These are phyloP conservation scores for Epichloe sp. DNA, from an alignment of 2,329 filamentous ascomycete genomes.

Conservation along the genomic window DNA sequence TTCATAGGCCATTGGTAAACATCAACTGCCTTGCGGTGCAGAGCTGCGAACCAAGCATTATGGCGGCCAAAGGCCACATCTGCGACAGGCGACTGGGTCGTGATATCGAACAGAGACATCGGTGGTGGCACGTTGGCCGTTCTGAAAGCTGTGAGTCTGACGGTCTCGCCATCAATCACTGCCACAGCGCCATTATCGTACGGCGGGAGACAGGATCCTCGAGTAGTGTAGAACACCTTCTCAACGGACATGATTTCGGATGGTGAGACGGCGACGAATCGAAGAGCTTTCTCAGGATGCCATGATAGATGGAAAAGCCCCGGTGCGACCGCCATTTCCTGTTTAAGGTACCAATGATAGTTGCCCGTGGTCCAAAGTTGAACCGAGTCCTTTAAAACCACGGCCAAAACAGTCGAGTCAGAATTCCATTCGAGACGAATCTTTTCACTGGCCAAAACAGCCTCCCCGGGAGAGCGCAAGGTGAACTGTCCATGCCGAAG, in stretches of 20 bases:
- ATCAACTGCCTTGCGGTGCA: slow-evolving; percentile 54
- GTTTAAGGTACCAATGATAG: slow-evolving; percentile 96
- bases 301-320: slow-evolving; percentile 39
- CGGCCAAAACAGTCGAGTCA: slow-evolving; percentile 81
- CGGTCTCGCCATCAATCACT: slow-evolving; percentile 65
- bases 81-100: slow-evolving; percentile 46
- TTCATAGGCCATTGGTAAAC: slow-evolving; percentile 57
- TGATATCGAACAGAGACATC: slow-evolving; percentile 71
- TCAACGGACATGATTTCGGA: slow-evolving; percentile 45
- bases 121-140: slow-evolving; percentile 81
- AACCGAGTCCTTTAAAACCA: slow-evolving; percentile 59
- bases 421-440: slow-evolving; percentile 75
- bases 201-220: slow-evolving; percentile 56
- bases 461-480: slow-evolving; percentile 55
- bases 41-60: slow-evolving; percentile 54
- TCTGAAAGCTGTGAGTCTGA: slow-evolving; percentile 79
- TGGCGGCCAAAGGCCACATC: slow-evolving; percentile 63
- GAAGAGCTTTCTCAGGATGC: slow-evolving; percentile 77
- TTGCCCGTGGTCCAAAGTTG: slow-evolving; percentile 97
- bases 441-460: slow-evolving; percentile 37
- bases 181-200: slow-evolving; percentile 67
- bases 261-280: slow-evolving; percentile 44
- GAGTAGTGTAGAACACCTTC: slow-evolving; percentile 53
- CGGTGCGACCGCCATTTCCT: slow-evolving; percentile 50
- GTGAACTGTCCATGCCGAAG: slow-evolving; percentile 88